Percentiles rank a stretch among this genome's conserved stretches.
phyloP scores from a whole-genome alignment of 2,329 filamentous ascomycete genomes.

The Rhinocladiella mackenziei region DNA sequence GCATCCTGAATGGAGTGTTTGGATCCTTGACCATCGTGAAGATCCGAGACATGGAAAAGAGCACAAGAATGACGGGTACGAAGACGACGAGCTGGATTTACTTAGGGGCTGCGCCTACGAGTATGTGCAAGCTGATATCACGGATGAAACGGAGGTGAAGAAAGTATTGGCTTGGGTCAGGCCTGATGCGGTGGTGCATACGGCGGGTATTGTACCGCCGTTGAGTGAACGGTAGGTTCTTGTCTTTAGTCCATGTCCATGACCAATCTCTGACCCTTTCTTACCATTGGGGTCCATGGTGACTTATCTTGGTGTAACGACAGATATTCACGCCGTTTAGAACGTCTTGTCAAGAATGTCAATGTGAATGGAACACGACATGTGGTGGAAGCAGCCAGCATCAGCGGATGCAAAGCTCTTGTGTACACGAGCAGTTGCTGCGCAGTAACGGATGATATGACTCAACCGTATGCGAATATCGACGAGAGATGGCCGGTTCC shows the following conservation, averaged over 20 bases:
- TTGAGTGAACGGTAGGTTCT: constrained; percentile 34
- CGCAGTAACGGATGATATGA: constrained; percentile 51
- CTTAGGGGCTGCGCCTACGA: constrained; percentile 14
- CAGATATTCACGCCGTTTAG: constrained; percentile 35
- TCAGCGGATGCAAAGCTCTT: constrained; percentile 46
- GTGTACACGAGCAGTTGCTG: constrained; percentile 57
- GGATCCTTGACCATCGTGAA: constrained; percentile 36
- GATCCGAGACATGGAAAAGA: not conserved
- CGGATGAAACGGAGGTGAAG: constrained; percentile 30
- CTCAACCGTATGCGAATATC: constrained; percentile 36
- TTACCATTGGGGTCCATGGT: not conserved
- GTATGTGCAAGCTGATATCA: constrained; percentile 33
- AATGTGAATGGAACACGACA: constrained; percentile 56
- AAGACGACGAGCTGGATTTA: constrained; percentile 10
- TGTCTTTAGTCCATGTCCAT: not conserved
- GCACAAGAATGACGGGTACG: not conserved
- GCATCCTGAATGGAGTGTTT: constrained; percentile 37
- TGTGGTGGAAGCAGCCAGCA: constrained; percentile 46
- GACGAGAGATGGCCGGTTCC: constrained; percentile 40
- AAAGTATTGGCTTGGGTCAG: constrained; percentile 38
- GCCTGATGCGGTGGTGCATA: constrained; percentile 53
- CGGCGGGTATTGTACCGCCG: constrained; percentile 47
- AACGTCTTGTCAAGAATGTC: constrained; percentile 44
- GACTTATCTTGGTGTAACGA: constrained; percentile 1
- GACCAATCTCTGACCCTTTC: not conserved